Evolutionary conservation across 805 yeast genomes (phyloP), one percentile per base, ranked within the genome.

Genomic region (Candida incommunis): DNA sequence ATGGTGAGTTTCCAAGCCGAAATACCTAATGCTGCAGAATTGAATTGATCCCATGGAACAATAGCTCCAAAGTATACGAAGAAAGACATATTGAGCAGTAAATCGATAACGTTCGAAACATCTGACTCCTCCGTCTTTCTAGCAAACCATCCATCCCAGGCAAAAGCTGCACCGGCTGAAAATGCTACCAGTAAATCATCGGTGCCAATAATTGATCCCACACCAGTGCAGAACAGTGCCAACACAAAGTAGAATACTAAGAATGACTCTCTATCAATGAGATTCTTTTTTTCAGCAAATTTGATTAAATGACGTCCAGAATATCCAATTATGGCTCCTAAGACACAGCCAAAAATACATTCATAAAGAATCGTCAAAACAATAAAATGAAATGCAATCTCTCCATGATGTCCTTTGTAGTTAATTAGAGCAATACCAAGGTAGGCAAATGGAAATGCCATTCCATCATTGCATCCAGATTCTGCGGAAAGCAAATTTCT

Each of bases 111-210:
- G 41, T 87, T 82, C 13, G 95, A 83, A 1, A 87, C 85, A 56
- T 84, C 87, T 13, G 87, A 72, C 54, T 83, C 94, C 55, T 83
- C 90, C 0, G 94, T 86, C 53, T 78, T 79, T 46, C 67, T 70
- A 15, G 94, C 78, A 63, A 85, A 85, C 78, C 87, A 76, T 11
- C 95, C 95, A 59, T 84, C 88, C 96, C 96, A 87, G 1, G 94
- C 76, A 61, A 87, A 88, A 2, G 95, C 84, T 2, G 95, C 79
- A 22, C 96, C 96, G 0, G 96, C 95, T 2, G 94, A 80, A 64
- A 88, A 88, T 2, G 95, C 79, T 2, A 83, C 94, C 49, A 87
- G 70, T 54, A 87, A 71, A 62, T 87, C 96, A 60, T 87, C 96
- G 11, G 80, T 85, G 22, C 95, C 96, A 40, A 85, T 67, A 58